Base-by-base conservation (phyloP, 2,329 filamentous ascomycete genomes). In the Didymellaceae sp. region DNA sequence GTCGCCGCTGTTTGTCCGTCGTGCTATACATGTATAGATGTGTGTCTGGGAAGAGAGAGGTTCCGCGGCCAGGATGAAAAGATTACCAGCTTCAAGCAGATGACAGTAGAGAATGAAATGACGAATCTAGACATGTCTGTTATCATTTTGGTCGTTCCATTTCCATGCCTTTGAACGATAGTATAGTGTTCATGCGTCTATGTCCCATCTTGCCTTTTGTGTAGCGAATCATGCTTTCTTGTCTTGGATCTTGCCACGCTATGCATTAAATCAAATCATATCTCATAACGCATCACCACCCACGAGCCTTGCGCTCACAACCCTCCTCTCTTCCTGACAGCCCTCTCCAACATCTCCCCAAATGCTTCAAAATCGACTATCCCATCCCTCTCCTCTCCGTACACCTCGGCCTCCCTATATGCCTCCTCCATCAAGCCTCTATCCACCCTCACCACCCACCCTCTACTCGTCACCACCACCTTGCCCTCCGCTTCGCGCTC, bases 381-480 rank as follows among this genome's bases (percentile, higher is more conserved):
- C 4, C 70, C 70, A 11, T 63, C 63, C 18, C 60, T 61, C 13
- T 49, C 52, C 11, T 66, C 58, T 0, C 66, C 65, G 44, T 57
- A 58, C 1, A 54, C 52, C 44, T 70, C 68, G 5, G 67, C 71
- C 33, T 71, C 64, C 16, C 50, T 58, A 59, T 78, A 80, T 16
- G 72, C 71, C 34, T 59, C 58, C 31, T 46, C 54, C 75, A 80
- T 75, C 22, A 77, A 61, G 13, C 70, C 61, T 20, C 59, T 58
- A 24, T 70, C 69, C 6, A 80, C 63, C 38, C 61, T 67, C 0
- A 78, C 74, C 20, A 76, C 59, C 76, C 77, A 79, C 4, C 74
- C 74, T 11, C 59, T 68, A 9, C 71, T 71, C 13, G 77, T 80
- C 3, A 79, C 65, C 66, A 79, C 64, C 3, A 71, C 71, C 45